Percentiles rank a stretch among this genome's conserved stretches.
phyloP scores from a whole-genome alignment of 1,139 yeast species.

The Saccharomyces pastorianus region DNA sequence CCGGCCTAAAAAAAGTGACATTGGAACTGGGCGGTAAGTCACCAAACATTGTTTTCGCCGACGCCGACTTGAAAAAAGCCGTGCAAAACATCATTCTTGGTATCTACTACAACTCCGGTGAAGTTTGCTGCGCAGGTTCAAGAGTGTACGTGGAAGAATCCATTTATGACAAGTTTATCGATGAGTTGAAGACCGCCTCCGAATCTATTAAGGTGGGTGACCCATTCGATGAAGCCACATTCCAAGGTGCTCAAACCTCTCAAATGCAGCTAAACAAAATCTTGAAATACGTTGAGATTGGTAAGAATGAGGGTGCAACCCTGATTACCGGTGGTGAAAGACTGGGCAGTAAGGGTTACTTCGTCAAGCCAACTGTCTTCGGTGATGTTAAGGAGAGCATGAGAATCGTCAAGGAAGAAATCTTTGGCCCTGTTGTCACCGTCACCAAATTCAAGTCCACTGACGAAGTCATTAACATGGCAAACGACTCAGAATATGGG shows the following conservation, averaged over 20 bases:
- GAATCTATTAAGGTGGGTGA: conserved; percentile 46
- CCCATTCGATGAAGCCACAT: conserved; percentile 49
- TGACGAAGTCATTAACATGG: conserved; percentile 47
- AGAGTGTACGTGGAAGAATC: conserved; percentile 54
- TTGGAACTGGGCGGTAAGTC: conserved; percentile 60
- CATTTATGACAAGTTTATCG: conserved; percentile 43
- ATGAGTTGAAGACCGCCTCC: conserved; percentile 40
- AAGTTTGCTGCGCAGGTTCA: conserved; percentile 61
- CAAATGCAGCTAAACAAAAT: conserved; percentile 48
- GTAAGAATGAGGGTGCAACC: conserved; percentile 53
- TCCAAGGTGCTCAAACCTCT: conserved; percentile 60
- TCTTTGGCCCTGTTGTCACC: conserved; percentile 58
- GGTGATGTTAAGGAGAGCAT: conserved; percentile 54
- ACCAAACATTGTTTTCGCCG: conserved; percentile 51
- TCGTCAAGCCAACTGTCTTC: conserved; percentile 61
- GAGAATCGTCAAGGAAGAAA: conserved; percentile 62
- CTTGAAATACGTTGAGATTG: conserved; percentile 47
- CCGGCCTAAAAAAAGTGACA: conserved; percentile 49
- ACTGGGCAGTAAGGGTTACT: conserved; percentile 50
- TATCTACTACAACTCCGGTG: conserved; percentile 54
- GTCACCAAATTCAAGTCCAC: conserved; percentile 45
- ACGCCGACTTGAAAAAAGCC: conserved; percentile 44
- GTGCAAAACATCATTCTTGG: conserved; percentile 39
- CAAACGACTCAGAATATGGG: conserved; percentile 52
- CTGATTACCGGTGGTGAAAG: conserved; percentile 54